Evolutionary conservation across 1,284 basidiomycete species (phyloP).

Genomic region (Porodaedalea pini): DNA sequence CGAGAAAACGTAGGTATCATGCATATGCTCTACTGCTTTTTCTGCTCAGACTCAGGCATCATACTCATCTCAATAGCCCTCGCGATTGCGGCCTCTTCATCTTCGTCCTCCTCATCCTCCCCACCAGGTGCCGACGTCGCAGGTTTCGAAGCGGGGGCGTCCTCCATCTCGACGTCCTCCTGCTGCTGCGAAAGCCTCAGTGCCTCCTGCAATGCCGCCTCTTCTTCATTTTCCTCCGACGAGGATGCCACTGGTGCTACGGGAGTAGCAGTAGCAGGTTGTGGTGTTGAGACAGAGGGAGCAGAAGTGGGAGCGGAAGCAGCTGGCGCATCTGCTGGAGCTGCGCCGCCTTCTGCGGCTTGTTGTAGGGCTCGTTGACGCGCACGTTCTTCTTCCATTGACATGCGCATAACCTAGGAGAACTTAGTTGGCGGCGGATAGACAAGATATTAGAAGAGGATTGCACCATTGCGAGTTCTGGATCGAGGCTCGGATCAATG

Average conservation of each 20-base stretch:
- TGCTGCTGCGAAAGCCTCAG: constrained; percentile 50
- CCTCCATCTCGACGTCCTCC: constrained; percentile 49
- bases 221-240: constrained; percentile 60
- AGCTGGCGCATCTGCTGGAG: constrained; percentile 26
- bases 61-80: constrained; percentile 59
- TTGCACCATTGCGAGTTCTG: constrained; percentile 91
- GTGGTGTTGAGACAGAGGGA: constrained; percentile 34
- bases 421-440: constrained; percentile 10
- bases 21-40: background rate
- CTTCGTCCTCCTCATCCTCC: constrained; percentile 33
- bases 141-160: constrained; percentile 29
- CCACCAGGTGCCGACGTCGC: constrained; percentile 20
- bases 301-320: constrained; percentile 34
- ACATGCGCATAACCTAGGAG: constrained; percentile 88
- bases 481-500: constrained; percentile 92
- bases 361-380: constrained; percentile 66
- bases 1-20: background rate
- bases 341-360: constrained; percentile 33
- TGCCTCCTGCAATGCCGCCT: constrained; percentile 61
- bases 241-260: constrained; percentile 29
- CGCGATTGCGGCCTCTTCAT: constrained; percentile 60
- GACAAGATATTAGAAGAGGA: background rate
- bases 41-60: constrained; percentile 22
- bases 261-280: constrained; percentile 28
- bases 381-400: constrained; percentile 94